phyloP scores from a whole-genome alignment of 1,284 basidiomycete species.

The Ustilago loliicola region DNA sequence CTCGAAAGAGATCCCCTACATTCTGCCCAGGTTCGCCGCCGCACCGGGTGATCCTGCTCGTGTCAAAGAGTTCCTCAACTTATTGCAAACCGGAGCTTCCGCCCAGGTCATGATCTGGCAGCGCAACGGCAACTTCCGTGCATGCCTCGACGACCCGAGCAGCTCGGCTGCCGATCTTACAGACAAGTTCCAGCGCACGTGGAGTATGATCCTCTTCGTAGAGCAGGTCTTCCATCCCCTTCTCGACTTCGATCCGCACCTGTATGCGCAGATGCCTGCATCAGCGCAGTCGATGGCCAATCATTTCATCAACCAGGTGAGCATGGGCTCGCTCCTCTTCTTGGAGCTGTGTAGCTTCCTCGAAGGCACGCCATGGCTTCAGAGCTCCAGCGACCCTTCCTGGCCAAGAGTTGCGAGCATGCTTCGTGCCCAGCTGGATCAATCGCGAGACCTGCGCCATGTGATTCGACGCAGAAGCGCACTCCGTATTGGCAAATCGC shows the following conservation, averaged over 20 bases:
- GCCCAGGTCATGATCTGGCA: conserved; percentile 51
- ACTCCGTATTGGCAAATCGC: conserved; percentile 30
- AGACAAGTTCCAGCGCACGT: conserved; percentile 32
- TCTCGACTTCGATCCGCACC: conserved; percentile 28
- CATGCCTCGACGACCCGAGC: conserved; percentile 21
- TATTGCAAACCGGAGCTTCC: conserved; percentile 33
- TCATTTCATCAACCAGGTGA: conserved; percentile 32
- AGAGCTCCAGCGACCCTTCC: conserved; percentile 32
- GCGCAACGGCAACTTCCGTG: conserved; percentile 41
- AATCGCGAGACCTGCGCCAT: conserved; percentile 30
- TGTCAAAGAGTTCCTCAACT: conserved; percentile 41
- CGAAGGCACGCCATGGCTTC: conserved; percentile 43
- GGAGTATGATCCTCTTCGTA: conserved; percentile 34
- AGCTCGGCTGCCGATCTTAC: conserved; percentile 19
- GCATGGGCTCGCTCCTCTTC: conserved; percentile 39
- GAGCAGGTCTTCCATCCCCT: conserved; percentile 35
- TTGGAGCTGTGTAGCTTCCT: conserved; percentile 45
- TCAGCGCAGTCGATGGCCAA: conserved; percentile 43
- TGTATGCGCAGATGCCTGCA: conserved; percentile 35
- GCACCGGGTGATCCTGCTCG: conserved; percentile 32
- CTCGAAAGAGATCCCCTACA: conserved; percentile 31
- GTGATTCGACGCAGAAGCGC: conserved; percentile 36
- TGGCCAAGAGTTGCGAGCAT: conserved; percentile 37
- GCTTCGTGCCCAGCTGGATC: conserved; percentile 28
- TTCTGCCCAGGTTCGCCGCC: conserved; percentile 16